A percentile compares a stretch with the other conserved stretches of the same genome.
Evolutionary conservation across 1,284 basidiomycete genomes (phyloP).

Genomic region (Leccinum pachyderme): DNA sequence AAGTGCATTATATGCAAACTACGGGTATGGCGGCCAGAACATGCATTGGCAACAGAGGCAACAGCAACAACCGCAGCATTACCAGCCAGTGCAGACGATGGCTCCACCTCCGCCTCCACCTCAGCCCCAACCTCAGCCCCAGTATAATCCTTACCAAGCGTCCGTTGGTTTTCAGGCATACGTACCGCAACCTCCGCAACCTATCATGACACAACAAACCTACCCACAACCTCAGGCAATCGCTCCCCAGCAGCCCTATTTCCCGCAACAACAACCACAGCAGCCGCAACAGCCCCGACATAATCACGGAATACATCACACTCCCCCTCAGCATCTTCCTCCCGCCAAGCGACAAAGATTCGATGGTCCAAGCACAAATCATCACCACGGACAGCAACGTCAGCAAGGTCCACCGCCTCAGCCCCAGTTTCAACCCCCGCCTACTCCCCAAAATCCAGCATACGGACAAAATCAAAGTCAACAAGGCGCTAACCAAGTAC

Average conservation of each 20-base stretch:
- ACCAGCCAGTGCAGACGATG: constrained; percentile 51
- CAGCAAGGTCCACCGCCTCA: constrained; percentile 30
- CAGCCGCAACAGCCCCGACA: constrained; percentile 47
- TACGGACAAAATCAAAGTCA: constrained; percentile 37
- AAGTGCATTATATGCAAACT: constrained; percentile 78
- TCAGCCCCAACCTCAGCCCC: constrained; percentile 56
- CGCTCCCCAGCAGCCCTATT: constrained; percentile 40
- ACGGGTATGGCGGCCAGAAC: constrained; percentile 70
- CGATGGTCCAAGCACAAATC: constrained; percentile 63
- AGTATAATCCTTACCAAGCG: constrained; percentile 77
- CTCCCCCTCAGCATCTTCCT: constrained; percentile 66
- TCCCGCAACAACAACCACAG: constrained; percentile 45
- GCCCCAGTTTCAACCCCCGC: constrained; percentile 48
- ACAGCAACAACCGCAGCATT: constrained; percentile 44
- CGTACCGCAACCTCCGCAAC: constrained; percentile 56
- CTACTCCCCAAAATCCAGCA: constrained; percentile 47
- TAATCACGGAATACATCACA: constrained; percentile 54
- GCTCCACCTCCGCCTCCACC: constrained; percentile 51
- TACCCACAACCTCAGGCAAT: constrained; percentile 35
- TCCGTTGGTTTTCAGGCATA: constrained; percentile 66
- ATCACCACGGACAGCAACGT: constrained; percentile 43
- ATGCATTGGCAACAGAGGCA: constrained; percentile 64
- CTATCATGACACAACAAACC: constrained; percentile 41
- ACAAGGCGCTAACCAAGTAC: constrained; percentile 44
- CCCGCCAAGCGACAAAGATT: constrained; percentile 84